Percentiles rank a stretch among this genome's conserved stretches.
Conservation (phyloP, 352 stramenopile genomes). For the Pythium pyrilobum region DNA sequence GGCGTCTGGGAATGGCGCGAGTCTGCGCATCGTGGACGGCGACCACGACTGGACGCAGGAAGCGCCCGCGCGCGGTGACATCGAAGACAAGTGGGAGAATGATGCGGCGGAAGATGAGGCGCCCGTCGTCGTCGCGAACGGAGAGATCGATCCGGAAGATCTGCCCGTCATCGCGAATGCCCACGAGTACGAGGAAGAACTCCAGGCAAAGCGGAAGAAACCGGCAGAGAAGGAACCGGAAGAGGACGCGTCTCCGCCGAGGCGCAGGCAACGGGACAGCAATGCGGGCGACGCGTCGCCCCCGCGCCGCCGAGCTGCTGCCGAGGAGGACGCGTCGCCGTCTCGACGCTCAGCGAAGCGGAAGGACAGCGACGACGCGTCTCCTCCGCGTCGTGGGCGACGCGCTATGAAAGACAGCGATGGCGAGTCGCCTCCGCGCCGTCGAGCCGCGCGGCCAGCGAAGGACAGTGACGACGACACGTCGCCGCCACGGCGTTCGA, state of each 20-base stretch:
- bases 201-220: conserved; percentile 24
- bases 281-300: not conserved
- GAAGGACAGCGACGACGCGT: conserved; percentile 6
- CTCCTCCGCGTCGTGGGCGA: conserved; percentile 2
- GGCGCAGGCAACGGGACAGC: not conserved
- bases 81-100: conserved; percentile 61
- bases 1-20: not conserved
- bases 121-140: conserved; percentile 40
- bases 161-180: conserved; percentile 71
- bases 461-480: conserved; percentile 6
- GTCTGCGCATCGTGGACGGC: conserved; percentile 47
- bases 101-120: conserved; percentile 45
- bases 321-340: conserved; percentile 8
- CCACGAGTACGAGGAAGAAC: conserved; percentile 52
- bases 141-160: conserved; percentile 51
- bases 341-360: not conserved
- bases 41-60: conserved; percentile 53
- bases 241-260: conserved; percentile 15
- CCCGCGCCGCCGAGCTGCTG: not conserved
- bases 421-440: conserved; percentile 19
- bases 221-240: not conserved
- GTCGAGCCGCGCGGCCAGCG: not conserved
- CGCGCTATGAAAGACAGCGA: not conserved
- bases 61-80: conserved; percentile 34
- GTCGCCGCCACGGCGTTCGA: conserved; percentile 9